phyloP scores from a whole-genome alignment of 441 rosid species.

The Pelargonium fulgidum region DNA sequence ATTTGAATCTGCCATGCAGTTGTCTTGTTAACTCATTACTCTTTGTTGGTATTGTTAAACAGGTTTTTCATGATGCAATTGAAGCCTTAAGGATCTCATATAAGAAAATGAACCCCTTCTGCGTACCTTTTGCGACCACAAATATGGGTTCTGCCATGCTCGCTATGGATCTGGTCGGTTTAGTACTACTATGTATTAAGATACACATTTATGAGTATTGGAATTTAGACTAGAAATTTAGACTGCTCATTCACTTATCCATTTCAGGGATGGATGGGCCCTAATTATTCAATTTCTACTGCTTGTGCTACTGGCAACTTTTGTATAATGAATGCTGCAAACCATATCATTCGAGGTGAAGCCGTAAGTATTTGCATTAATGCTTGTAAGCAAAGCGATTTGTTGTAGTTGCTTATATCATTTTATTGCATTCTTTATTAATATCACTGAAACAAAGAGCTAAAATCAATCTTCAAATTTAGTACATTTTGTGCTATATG shows the following conservation, averaged over 20 bases:
- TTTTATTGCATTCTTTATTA: background rate
- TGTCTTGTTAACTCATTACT: slow-evolving; percentile 14
- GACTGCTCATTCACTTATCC: slow-evolving; percentile 16
- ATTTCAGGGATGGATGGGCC: slow-evolving; percentile 96
- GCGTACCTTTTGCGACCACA: slow-evolving; percentile 90
- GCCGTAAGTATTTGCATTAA: slow-evolving; percentile 60
- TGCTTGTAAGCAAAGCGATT: background rate
- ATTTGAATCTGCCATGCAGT: slow-evolving; percentile 10
- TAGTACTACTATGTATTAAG: slow-evolving; percentile 17
- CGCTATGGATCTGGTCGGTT: slow-evolving; percentile 81
- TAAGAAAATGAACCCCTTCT: slow-evolving; percentile 89
- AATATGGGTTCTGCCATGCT: slow-evolving; percentile 99
- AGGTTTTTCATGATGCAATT: slow-evolving; percentile 87
- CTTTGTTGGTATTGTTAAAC: slow-evolving; percentile 19
- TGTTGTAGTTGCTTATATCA: slow-evolving; percentile 6
- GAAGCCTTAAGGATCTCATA: slow-evolving; percentile 85
- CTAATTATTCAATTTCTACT: slow-evolving; percentile 93
- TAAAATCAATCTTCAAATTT: background rate
- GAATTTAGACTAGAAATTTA: slow-evolving; percentile 1
- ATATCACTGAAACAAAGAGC: background rate
- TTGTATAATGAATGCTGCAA: slow-evolving; percentile 84
- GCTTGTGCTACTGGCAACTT: slow-evolving; percentile 97
- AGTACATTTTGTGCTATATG: background rate
- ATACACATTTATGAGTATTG: slow-evolving; percentile 14
- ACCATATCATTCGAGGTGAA: slow-evolving; percentile 88